Base-by-base conservation (phyloP, 1,284 basidiomycete species). In the Sutorius eximius region DNA sequence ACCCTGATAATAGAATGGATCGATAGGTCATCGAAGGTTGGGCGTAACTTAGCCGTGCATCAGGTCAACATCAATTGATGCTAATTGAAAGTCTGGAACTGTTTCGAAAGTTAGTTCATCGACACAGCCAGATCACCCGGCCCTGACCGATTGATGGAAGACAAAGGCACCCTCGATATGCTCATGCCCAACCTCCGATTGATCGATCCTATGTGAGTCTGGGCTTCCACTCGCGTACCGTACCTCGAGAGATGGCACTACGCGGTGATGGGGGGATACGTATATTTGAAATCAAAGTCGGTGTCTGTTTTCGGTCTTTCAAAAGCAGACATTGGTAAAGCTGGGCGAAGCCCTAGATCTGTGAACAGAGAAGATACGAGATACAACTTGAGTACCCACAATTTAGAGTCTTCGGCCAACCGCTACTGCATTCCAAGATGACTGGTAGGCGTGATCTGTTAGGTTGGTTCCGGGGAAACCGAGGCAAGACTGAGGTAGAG, bases 211-310 rank as follows among this genome's bases (percentile, higher is more conserved):
- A 41, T 32, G 29, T 1, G 27, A 46, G 52, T 48, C 62, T 52
- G 27, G 64, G 50, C 44, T 18, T 33, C n/a, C 32, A n/a, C 40
- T 55, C 36, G 49, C 45, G 20, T n/a, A 49, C 49, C 42, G 24
- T 16, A 4, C 32, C 36, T 50, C 27, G n/a, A 30, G 42, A 27
- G 32, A 41, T 13, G 20, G 22, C 2, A 27, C 22, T 22, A n/a
- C 5, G 41, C 20, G 16, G 37, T 40, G 44, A 36, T 42, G 8
- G 13, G 27, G 32, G 50, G 9, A 32, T 9, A 22, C n/a, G 0
- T n/a, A 64, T 64, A 64, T 64, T 65, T 63, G 59, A 62, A 63
- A 66, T 66, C 50, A 36, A n/a, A 20, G 38, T 34, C 22, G 41
- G 46, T 11, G 12, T 45, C 30, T 36, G 41, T 32, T 12, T 37